These are phyloP conservation scores for Monosporascus sp. DNA, from an alignment of 2,329 filamentous ascomycete genomes.

Conservation along the genomic window DNA sequence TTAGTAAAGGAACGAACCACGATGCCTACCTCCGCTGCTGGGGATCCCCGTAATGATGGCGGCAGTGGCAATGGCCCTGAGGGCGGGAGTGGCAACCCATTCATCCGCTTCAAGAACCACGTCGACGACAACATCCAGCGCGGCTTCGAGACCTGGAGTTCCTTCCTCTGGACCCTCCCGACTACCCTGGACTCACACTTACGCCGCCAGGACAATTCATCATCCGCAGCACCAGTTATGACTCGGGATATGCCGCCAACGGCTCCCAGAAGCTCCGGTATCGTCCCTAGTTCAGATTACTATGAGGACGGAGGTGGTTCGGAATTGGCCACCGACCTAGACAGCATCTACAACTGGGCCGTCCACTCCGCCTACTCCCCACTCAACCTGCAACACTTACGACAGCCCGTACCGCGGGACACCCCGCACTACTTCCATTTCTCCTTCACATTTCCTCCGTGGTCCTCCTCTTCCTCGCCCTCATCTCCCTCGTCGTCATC, in stretches of 20 bases:
- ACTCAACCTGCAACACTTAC: constrained; percentile 38
- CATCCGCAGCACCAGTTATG: neutral
- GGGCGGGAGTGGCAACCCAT: constrained; percentile 26
- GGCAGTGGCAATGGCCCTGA: neutral
- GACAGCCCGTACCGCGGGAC: constrained; percentile 43
- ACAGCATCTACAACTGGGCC: constrained; percentile 31
- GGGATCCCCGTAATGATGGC: neutral
- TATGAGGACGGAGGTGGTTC: neutral
- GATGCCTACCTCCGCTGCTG: neutral
- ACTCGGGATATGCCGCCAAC: neutral
- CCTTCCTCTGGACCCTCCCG: constrained; percentile 3
- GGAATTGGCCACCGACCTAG: neutral
- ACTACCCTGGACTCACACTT: neutral
- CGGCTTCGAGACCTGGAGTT: constrained; percentile 17
- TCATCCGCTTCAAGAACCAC: constrained; percentile 36
- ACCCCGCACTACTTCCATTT: constrained; percentile 20
- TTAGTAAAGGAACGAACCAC: neutral
- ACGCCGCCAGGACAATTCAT: neutral
- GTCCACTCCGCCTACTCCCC: constrained; percentile 40
- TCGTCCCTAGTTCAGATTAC: too few relatives aligned
- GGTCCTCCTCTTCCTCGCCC: constrained; percentile 12
- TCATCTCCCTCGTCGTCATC: constrained; percentile 19
- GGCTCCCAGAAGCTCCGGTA: too few relatives aligned
- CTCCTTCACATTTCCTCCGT: neutral
- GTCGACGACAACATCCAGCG: constrained; percentile 34